Evolutionary conservation across 2,329 filamentous ascomycete genomes (phyloP), one percentile per base, ranked within the genome.

Genomic region (Fusarium foetens): DNA sequence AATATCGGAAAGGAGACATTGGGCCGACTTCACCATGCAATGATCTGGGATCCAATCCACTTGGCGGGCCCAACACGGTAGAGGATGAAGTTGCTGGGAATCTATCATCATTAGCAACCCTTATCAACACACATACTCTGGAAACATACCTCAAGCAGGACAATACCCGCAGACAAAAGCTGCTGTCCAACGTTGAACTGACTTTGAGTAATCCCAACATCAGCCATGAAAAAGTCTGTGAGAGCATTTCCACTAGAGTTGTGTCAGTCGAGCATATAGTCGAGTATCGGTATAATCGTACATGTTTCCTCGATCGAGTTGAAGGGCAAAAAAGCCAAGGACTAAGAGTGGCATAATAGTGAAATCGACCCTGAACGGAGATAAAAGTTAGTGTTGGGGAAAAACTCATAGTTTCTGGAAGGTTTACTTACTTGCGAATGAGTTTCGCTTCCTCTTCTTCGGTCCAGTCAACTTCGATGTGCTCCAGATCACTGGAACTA

Each of bases 181-280:
- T 86, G 83, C 19, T 84, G 81, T 10, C 85, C 85, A 33, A 85
- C 78, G 29, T 86, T 87, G 73, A 86, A 83, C 61, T 87, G 83
- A 61, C 85, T 82, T 17, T 84, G 84, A 3, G 80, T 84, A 59
- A 87, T 83, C 14, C 80, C 78, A 13, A 87, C 80, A 66, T 87
- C 85, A 27, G 80, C 72, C 17, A 85, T 81, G 58, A 87, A 84
- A 68, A 85, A 85, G 1, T 76, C 74, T 16, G 84, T 85, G 36
- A 86, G 75, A 6, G 84, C 84, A 42, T 84, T 84, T 49, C 81
- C 75, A 41, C 73, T 76, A n/a, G 7, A 21, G 4, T 17, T n/a
- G 25, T 45, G 49, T 23, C 71, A 54, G 51, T 9, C 8, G 10
- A 59, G 36, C 19, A 49, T 25, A 23, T 4, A 39, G 11, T 10